Evolutionary conservation across 441 rosid species (phyloP).

Genomic region (Corymbia calophylla): DNA sequence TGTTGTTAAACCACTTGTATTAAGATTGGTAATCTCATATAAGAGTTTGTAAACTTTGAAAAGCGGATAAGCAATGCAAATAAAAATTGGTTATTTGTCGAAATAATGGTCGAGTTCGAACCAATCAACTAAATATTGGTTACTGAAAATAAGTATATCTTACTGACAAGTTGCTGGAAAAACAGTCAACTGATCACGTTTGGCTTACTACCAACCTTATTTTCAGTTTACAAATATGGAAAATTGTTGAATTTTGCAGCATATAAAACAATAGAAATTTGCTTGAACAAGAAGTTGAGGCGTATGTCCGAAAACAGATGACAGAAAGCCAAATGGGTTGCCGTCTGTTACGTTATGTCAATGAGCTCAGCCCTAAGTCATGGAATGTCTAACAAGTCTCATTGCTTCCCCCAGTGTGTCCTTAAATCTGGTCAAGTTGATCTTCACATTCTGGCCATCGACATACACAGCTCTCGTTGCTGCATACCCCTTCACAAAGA

Average conservation of each 20-base stretch:
- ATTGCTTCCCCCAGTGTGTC: neutral
- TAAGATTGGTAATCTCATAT: neutral
- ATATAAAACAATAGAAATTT: neutral
- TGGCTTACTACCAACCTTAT: neutral
- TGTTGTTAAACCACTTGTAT: neutral
- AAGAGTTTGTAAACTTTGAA: neutral
- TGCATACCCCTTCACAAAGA: neutral
- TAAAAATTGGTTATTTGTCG: fast-evolving
- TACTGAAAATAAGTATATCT: neutral
- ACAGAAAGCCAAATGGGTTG: neutral
- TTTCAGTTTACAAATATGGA: neutral
- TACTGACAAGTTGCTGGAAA: neutral
- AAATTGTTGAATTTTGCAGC: neutral
- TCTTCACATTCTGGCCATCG: neutral
- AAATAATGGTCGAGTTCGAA: neutral
- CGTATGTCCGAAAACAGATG: neutral
- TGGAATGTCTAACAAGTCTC: neutral
- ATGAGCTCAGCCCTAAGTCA: neutral
- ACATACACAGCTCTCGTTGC: neutral
- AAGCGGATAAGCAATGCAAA: neutral
- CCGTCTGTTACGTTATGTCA: no score
- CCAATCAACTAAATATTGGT: neutral
- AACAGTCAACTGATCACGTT: neutral
- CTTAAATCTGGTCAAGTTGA: neutral
- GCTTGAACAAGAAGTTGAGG: neutral